These are phyloP conservation scores for Kalaharituber pfeilii DNA, from an alignment of 2,329 filamentous ascomycete genomes.

Conservation along the genomic window DNA sequence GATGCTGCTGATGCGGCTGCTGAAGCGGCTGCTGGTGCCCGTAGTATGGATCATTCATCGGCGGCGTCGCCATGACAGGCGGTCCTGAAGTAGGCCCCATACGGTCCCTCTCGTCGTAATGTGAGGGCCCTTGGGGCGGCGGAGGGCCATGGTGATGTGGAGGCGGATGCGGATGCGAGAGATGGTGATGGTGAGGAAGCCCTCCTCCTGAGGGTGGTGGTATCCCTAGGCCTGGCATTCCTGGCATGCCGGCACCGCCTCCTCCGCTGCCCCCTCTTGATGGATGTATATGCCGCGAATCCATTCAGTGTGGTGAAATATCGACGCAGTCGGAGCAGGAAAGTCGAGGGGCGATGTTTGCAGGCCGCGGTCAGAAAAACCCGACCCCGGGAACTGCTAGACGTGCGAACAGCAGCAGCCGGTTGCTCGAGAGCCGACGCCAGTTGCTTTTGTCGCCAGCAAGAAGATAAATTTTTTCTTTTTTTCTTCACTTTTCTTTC, in stretches of 20 bases:
- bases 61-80: background rate
- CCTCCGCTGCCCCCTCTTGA: background rate
- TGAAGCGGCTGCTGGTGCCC: background rate
- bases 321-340: background rate
- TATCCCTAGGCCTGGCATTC: background rate
- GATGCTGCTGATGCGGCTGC: background rate
- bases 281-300: background rate
- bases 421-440: too few species aligned
- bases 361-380: too few species aligned
- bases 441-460: too few species aligned
- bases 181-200: background rate
- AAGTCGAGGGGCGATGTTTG: too few species aligned
- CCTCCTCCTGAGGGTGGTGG: background rate
- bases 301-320: background rate
- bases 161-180: constrained; percentile 2
- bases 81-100: background rate
- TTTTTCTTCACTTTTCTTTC: background rate
- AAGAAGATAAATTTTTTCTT: background rate
- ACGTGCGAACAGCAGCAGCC: too few species aligned
- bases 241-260: background rate
- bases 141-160: constrained; percentile 1
- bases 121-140: background rate
- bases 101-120: background rate
- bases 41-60: background rate
- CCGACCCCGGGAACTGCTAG: too few species aligned